Conservation (phyloP, 768 basidiomycete genomes). For the Hemileccinum rubropunctum region DNA sequence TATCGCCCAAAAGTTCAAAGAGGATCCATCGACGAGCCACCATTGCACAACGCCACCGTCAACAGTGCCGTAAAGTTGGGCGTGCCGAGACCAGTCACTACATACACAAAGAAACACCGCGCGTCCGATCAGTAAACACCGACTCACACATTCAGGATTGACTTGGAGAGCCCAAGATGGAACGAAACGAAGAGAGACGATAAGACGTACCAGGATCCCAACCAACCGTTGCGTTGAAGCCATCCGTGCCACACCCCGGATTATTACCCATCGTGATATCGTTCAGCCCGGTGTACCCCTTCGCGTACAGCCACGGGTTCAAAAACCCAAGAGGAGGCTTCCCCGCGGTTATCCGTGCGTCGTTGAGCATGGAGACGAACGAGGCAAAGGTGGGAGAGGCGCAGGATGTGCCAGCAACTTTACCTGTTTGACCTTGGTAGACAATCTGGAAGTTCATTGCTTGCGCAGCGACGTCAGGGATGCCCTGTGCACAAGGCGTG, state of each 20-base stretch:
- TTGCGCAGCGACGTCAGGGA: conserved; percentile 69
- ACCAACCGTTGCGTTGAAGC: conserved; percentile 57
- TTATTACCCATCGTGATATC: conserved; percentile 60
- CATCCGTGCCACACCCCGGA: conserved; percentile 57
- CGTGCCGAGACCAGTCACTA: conserved; percentile 58
- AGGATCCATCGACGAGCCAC: too few relatives aligned
- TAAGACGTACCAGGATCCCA: conserved; percentile 55
- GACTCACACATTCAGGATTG: background rate
- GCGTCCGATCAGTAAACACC: too few relatives aligned
- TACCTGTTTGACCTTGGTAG: conserved; percentile 35
- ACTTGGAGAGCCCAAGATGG: background rate
- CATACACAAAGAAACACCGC: background rate
- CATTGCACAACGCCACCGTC: conserved; percentile 30
- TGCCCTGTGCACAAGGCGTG: conserved; percentile 31
- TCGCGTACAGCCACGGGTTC: conserved; percentile 57
- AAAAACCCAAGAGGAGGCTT: conserved; percentile 56
- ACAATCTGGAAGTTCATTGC: conserved; percentile 47
- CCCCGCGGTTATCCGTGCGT: conserved; percentile 47
- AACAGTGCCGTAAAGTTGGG: conserved; percentile 49
- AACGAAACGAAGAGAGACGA: background rate
- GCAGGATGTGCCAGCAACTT: conserved; percentile 63
- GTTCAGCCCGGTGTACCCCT: conserved; percentile 39
- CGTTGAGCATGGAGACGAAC: conserved; percentile 63
- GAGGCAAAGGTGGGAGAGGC: conserved; percentile 63
- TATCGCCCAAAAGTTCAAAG: too few relatives aligned